Conservation (phyloP, 352 stramenopile genomes). For the Phytopythium litorale region DNA sequence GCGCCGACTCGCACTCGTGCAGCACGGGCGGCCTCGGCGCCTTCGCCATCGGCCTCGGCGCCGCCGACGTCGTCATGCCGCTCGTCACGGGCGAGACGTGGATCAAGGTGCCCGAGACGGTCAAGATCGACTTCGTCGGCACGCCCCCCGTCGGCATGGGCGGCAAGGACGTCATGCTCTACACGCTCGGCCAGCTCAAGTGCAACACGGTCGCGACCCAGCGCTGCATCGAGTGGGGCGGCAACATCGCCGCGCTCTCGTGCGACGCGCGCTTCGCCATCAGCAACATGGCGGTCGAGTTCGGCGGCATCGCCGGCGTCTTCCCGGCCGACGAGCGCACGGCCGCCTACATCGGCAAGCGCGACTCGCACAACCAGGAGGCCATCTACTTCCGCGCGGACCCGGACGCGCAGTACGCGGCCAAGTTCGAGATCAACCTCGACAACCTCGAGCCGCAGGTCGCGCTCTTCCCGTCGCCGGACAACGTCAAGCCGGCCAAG, state of each 20-base stretch:
- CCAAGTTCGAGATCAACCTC: conserved; percentile 74
- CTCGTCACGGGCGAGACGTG: conserved; percentile 84
- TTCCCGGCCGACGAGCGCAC: conserved; percentile 78
- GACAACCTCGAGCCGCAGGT: conserved; percentile 66
- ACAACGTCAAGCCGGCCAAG: conserved; percentile 73
- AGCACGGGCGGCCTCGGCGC: conserved; percentile 69
- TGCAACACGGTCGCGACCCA: conserved; percentile 83
- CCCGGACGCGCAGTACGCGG: conserved; percentile 65
- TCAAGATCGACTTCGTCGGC: conserved; percentile 80
- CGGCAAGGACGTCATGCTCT: conserved; percentile 87
- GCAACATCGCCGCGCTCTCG: conserved; percentile 73
- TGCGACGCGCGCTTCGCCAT: conserved; percentile 84
- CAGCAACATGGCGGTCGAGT: conserved; percentile 85
- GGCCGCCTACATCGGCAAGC: conserved; percentile 74
- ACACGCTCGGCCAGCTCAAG: conserved; percentile 82
- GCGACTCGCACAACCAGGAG: conserved; percentile 70
- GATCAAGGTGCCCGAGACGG: conserved; percentile 87
- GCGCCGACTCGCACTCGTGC: conserved; percentile 79
- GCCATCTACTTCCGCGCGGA: conserved; percentile 82
- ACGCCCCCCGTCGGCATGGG: conserved; percentile 64
- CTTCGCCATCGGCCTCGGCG: conserved; percentile 75
- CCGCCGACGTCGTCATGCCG: conserved; percentile 80
- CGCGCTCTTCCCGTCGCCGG: conserved; percentile 72
- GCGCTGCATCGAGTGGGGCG: conserved; percentile 75
- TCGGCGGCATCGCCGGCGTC: conserved; percentile 79